These are phyloP conservation scores for Termitomyces sp. DNA, from an alignment of 768 basidiomycete genomes.

Conservation along the genomic window DNA sequence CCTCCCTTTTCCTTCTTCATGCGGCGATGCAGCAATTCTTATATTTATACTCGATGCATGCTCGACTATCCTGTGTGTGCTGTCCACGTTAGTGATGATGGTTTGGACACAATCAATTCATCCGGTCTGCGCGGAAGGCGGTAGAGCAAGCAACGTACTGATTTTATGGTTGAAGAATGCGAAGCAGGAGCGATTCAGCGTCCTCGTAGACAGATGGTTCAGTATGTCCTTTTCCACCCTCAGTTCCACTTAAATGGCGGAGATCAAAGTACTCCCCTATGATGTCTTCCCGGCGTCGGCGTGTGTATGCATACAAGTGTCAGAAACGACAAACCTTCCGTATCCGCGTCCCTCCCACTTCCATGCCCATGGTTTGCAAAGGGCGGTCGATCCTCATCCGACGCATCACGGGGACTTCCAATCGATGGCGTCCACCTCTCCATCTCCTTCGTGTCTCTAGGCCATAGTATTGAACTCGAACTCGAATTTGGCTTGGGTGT, in stretches of 20 bases:
- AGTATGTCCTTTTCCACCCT: not conserved
- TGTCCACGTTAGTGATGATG: too few relatives aligned
- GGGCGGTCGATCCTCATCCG: not conserved
- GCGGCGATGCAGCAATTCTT: too few relatives aligned
- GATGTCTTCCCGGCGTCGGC: conserved; percentile 42
- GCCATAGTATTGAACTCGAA: conserved; percentile 41
- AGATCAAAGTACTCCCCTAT: conserved; percentile 49
- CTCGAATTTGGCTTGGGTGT: conserved; percentile 3
- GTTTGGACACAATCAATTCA: too few relatives aligned
- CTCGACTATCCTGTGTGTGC: too few relatives aligned
- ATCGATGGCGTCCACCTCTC: conserved; percentile 21
- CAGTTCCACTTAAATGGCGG: not conserved
- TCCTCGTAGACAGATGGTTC: too few relatives aligned
- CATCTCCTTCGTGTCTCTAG: conserved; percentile 17
- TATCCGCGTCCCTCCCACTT: conserved; percentile 11
- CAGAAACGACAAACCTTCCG: conserved; percentile 29
- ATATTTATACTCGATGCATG: too few relatives aligned
- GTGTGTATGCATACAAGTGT: not conserved
- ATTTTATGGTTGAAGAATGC: too few relatives aligned
- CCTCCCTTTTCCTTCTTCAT: too few relatives aligned
- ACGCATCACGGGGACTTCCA: conserved; percentile 52
- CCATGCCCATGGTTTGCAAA: conserved; percentile 1
- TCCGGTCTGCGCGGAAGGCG: too few relatives aligned
- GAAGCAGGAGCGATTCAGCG: too few relatives aligned
- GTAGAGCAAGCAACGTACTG: too few relatives aligned